Evolutionary conservation across 176 grass and related monocot species (phyloP).

Genomic region (Chloris gayana): DNA sequence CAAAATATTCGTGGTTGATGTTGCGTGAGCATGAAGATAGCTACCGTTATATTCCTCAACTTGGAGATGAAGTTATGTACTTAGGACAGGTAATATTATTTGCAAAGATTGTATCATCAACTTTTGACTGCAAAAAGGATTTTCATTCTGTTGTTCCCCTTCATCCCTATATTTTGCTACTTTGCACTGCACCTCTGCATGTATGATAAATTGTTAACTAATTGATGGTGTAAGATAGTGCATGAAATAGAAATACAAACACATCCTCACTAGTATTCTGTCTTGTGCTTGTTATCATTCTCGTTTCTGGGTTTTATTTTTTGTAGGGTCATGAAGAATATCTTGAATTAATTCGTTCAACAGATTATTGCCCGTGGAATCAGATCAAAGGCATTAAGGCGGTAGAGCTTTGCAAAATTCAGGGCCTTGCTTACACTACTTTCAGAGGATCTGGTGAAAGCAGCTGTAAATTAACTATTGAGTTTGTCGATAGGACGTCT

Average conservation of each 20-base stretch:
- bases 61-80: constrained; percentile 87
- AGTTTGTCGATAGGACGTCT: constrained; percentile 63
- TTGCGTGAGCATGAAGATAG: constrained; percentile 89
- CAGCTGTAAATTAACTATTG: constrained; percentile 78
- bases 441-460: constrained; percentile 91
- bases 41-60: constrained; percentile 95
- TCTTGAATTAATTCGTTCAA: constrained; percentile 27
- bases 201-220: constrained; percentile 13
- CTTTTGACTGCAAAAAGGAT: not conserved
- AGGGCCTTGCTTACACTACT: constrained; percentile 65
- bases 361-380: constrained; percentile 64
- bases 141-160: not conserved
- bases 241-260: constrained; percentile 9
- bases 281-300: constrained; percentile 20
- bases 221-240: not conserved
- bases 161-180: not conserved
- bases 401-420: constrained; percentile 86
- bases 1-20: constrained; percentile 91
- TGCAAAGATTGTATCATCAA: not conserved
- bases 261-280: not conserved
- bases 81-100: constrained; percentile 74
- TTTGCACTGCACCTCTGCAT: not conserved
- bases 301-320: constrained; percentile 30
- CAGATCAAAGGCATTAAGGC: constrained; percentile 64
- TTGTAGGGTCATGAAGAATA: constrained; percentile 92